Evolutionary conservation across 306 rosid genomes (phyloP).

Genomic region (Sicyos edulis): DNA sequence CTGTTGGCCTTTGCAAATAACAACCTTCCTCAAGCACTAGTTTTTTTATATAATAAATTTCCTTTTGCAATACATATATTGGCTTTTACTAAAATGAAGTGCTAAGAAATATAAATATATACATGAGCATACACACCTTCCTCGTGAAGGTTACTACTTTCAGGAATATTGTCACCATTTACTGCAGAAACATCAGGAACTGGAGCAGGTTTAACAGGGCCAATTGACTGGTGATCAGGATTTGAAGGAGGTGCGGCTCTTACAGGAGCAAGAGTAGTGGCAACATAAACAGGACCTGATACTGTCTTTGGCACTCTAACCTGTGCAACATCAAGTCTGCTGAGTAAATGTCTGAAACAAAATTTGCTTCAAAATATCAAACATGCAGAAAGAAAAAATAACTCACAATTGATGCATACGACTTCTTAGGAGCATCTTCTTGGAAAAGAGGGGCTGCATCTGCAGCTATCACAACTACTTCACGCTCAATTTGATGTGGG

Average conservation of each 20-base stretch:
- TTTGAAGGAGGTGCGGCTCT: conserved; percentile 44
- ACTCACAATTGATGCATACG: conserved; percentile 93
- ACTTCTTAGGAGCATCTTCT: conserved; percentile 66
- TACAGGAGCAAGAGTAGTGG: conserved; percentile 40
- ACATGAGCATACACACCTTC: conserved; percentile 47
- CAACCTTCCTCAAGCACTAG: neutral
- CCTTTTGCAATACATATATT: neutral
- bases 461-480: conserved; percentile 32
- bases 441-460: conserved; percentile 48
- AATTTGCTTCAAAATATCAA: neutral
- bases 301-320: conserved; percentile 62
- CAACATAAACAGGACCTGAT: conserved; percentile 42
- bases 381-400: conserved; percentile 17
- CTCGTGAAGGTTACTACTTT: conserved; percentile 59
- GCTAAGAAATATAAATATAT: neutral
- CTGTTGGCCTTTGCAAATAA: neutral
- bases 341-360: conserved; percentile 14
- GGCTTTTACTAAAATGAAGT: conserved; percentile 1
- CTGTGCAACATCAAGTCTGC: conserved; percentile 29
- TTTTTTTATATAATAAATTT: neutral
- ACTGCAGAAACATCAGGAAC: conserved; percentile 47
- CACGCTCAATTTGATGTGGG: conserved; percentile 34
- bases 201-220: conserved; percentile 44
- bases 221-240: conserved; percentile 40
- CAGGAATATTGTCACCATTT: conserved; percentile 50